A percentile compares a stretch with the other conserved stretches of the same genome.
Conservation (phyloP, 345 rosid species). For the Eucalyptus lansdowneana region DNA sequence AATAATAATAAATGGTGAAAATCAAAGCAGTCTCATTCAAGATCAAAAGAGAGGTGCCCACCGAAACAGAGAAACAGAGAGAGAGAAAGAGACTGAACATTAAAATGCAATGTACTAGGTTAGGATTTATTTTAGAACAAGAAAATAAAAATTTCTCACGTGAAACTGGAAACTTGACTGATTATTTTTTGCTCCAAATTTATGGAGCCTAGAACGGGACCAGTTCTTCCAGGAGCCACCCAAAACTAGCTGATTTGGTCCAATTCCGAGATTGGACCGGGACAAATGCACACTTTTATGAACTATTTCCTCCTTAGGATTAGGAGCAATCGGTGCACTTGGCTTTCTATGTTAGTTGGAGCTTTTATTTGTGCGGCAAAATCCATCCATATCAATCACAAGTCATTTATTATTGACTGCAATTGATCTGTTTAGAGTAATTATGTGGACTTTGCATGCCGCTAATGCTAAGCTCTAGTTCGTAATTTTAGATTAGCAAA, state of each 20-base stretch:
- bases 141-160: not conserved
- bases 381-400: not conserved
- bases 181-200: not conserved
- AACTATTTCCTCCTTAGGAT: not conserved
- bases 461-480: not conserved
- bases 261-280: accelerated
- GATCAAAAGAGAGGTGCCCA: not conserved
- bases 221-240: not conserved
- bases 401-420: not conserved
- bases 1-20: too few relatives aligned
- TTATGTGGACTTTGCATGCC: not conserved
- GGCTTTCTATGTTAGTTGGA: not conserved
- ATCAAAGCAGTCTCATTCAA: not conserved
- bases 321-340: not conserved
- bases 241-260: not conserved
- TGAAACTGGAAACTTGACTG: not conserved
- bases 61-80: not conserved
- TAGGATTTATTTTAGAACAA: not conserved
- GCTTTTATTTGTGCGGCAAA: not conserved
- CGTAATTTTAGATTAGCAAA: not conserved
- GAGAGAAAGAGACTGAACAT: not conserved
- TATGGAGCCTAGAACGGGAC: not conserved
- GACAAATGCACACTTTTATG: not conserved
- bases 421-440: not conserved
- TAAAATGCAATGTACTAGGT: not conserved